Evolutionary conservation across 805 yeast genomes (phyloP), one percentile per base, ranked within the genome.

Genomic region (Candida insectalens): DNA sequence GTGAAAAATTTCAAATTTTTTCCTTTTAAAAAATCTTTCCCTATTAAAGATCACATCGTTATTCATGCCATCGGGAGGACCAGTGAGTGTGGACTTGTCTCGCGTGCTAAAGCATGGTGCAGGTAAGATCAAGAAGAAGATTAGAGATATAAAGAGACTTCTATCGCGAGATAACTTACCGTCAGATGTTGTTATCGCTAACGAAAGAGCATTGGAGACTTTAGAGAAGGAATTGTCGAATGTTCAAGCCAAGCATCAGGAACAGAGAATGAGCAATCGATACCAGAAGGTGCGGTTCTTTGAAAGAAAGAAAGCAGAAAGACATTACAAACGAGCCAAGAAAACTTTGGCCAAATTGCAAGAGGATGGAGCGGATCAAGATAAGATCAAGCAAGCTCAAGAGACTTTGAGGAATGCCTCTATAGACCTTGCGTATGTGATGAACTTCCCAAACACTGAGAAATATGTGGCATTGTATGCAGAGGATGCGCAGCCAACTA

Each of bases 231-330:
- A 73, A 43, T 55, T 73, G 29, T 61, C 60, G 22, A 60, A 59
- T 30, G 61, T 60, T 17, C 63, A 63, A 36, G 37, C 50, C 27
- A 55, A 57, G 28, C 51, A 63, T 30, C 63, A 60, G 42, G 63
- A 68, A 2, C 63, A 60, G 42, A 60, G 47, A 19, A 56, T 46
- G 55, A 63, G 84, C 9, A 70, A 76, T 44, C 83, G 79, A 59
- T 92, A 92, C 54, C 96, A 85, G 52, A 87, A 85, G 88, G 85
- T 92, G 32, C 71, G 89, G 44, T 92, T 92, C 52, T 84, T 92
- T 41, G 97, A 88, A 56, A 74, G 70, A 50, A 84, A 85, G 60
- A 88, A 87, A 66, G 92, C 95, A 1, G 45, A 73, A 18, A 70
- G 95, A 50, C 71, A 64, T 37, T 73, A 83, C 49, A 81, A 78